Conservation (phyloP, 495 filamentous ascomycete species). For the Mycothermus thermophilus region DNA sequence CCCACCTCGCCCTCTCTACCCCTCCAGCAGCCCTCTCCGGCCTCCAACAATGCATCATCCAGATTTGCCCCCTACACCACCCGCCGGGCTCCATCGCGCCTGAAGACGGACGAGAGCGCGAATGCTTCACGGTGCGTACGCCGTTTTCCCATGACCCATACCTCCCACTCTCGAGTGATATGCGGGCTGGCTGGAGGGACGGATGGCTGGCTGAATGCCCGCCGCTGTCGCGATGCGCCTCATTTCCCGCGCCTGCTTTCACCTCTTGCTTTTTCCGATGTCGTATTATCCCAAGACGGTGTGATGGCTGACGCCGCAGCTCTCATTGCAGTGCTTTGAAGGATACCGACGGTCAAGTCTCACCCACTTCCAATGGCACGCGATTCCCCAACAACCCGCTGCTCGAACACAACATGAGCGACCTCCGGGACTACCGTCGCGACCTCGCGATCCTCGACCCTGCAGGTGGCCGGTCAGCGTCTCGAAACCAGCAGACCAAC, state of each 20-base stretch:
- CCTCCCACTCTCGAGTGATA: too few relatives aligned
- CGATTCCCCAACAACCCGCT: slow-evolving; percentile 33
- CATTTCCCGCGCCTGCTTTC: too few relatives aligned
- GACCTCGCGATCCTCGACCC: slow-evolving; percentile 57
- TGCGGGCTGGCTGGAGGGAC: too few relatives aligned
- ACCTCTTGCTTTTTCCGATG: too few relatives aligned
- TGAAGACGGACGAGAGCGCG: slow-evolving; percentile 42
- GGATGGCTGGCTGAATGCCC: too few relatives aligned
- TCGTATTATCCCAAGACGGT: too few relatives aligned
- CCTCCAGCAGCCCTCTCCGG: slow-evolving; percentile 27
- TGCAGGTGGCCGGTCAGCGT: slow-evolving; percentile 31
- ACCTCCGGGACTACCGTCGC: slow-evolving; percentile 52
- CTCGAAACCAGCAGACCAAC: slow-evolving; percentile 40
- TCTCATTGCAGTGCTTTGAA: slow-evolving; percentile 20
- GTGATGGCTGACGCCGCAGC: too few relatives aligned
- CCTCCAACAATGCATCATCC: slow-evolving; percentile 26
- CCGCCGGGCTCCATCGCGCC: slow-evolving; percentile 39
- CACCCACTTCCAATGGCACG: slow-evolving; percentile 32
- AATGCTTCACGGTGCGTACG: slow-evolving; percentile 27
- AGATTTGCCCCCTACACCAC: slow-evolving; percentile 20
- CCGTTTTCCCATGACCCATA: not conserved
- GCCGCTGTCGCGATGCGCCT: too few relatives aligned
- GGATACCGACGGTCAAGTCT: slow-evolving; percentile 37
- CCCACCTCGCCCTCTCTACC: slow-evolving; percentile 34
- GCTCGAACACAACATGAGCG: slow-evolving; percentile 37